Base-by-base conservation (phyloP, 2,329 filamentous ascomycete species). In the Trichoderma sp. region DNA sequence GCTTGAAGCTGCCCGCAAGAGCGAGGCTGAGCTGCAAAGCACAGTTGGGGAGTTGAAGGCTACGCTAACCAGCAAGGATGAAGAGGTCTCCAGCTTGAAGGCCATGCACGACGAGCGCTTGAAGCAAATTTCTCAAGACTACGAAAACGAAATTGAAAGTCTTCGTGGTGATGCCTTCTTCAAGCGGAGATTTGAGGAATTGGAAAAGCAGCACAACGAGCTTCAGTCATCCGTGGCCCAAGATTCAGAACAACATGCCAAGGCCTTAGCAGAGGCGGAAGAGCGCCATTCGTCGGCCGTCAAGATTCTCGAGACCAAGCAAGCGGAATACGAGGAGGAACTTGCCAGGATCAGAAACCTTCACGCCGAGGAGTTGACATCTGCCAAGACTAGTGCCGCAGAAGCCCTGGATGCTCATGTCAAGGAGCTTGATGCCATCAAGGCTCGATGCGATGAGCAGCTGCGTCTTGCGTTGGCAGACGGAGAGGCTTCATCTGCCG, bases 111-210 rank as follows among this genome's bases (percentile, higher is more conserved):
- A 88, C 73, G 84, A 86, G 74, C 87, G 89, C 77, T 83, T 91
- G 74, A 84, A 87, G 78, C 85, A 85, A 73, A 79, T 91, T 70
- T 88, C 88, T 1, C 83, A 87, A 74, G 89, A 91, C 74, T 90
- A 90, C 74, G 87, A 91, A 77, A 84, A 86, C n/a, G 89, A 91
- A 78, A 90, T 91, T 69, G 89, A 91, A 76, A 86, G 86, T 71
- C 85, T 91, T 18, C 86, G 86, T 71, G 89, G 88, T 26, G 88
- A 91, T 73, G 88, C 89, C 15, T 87, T 87, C 78, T 89, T 90
- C 80, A 90, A 89, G 81, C 86, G 87, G 74, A 88, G 90, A 79
- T 91, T 88, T 73, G 85, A 89, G 72, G 87, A 88, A 47, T 84
- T 91, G 6, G 88, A 90, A 77, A 79, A 79, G 6, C 85, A 90